Base-by-base conservation (phyloP, 2,329 filamentous ascomycete genomes). In the Emergomyces orientalis region DNA sequence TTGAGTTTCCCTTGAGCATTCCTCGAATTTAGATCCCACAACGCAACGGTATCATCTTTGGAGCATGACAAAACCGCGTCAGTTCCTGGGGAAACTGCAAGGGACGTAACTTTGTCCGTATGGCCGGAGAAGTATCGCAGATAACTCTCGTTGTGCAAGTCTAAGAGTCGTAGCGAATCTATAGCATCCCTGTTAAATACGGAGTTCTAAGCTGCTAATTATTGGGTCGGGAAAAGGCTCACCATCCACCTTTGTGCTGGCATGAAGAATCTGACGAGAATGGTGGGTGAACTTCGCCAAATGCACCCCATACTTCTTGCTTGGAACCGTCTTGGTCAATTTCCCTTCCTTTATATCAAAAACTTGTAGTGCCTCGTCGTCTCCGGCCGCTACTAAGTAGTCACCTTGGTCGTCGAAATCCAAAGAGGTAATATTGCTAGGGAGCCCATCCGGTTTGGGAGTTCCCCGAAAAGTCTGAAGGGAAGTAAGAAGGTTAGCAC, bases 321-420 rank as follows among this genome's bases (percentile, higher is more conserved):
- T 95, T 60, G 95, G 86, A 56, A 97, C 82, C 64, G 88, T 88
- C 78, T 97, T 97, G 56, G 91, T 89, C 69, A 91, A 88, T 65
- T 89, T 89, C 4, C 94, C 94, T 67, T 96, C 91, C 71, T 89
- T 90, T 66, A 96, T 88, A 71, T 94, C 96, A 79, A 95, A 99
- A 39, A 99, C 87, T 72, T 97, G 92, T 66, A 99, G 89, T 3
- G 90, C 95, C 74, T 97, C 92, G 75, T 99, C 94, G 78, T 90
- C 91, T 68, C 92, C 90, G 6, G 91, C 90, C 0, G 92, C 90
- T 76, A 99, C 91, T 64, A 95, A 84, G 59, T 93, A 89, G 75
- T 97, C 91, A 74, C 94, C 94, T 52, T 90, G 88, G 78, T 97
- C 92, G 75, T 97, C 92, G 73, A 96, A 99, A 79, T 99, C 93